Conservation (phyloP, 1,284 basidiomycete genomes). For the Trametes polyzona region DNA sequence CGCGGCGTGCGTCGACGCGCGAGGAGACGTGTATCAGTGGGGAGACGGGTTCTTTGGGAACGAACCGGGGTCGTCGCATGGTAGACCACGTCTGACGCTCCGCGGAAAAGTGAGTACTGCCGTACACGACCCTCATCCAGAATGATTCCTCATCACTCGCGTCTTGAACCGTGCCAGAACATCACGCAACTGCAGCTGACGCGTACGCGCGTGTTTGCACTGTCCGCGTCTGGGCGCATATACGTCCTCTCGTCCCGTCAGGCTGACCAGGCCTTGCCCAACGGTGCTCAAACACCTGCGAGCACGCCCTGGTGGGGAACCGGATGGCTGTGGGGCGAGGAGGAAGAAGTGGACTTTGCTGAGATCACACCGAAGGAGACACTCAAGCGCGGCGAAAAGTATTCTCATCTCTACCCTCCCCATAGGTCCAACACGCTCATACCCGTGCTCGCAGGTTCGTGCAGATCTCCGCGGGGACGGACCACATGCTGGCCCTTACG, state of each 20-base stretch:
- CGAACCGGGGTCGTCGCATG: conserved; percentile 29
- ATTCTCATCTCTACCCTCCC: conserved; percentile 15
- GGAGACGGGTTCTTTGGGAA: conserved; percentile 65
- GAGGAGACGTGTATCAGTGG: conserved; percentile 92
- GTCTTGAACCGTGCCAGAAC: too few species aligned
- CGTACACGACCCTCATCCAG: neutral
- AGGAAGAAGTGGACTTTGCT: conserved; percentile 50
- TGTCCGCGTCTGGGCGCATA: conserved; percentile 74
- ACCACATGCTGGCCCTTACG: conserved; percentile 88
- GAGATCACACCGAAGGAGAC: conserved; percentile 52
- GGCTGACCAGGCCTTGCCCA: conserved; percentile 48
- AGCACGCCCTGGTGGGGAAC: conserved; percentile 57
- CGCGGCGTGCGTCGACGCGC: conserved; percentile 83
- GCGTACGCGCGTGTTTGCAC: conserved; percentile 66
- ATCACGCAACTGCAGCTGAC: conserved; percentile 66
- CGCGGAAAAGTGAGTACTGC: conserved; percentile 66
- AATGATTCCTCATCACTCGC: too few species aligned
- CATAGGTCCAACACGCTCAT: neutral
- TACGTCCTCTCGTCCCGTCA: conserved; percentile 67
- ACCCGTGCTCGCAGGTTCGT: conserved; percentile 55
- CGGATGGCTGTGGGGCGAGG: conserved; percentile 62
- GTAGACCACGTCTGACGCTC: conserved; percentile 55
- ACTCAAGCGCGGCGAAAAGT: conserved; percentile 62
- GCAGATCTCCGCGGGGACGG: conserved; percentile 73
- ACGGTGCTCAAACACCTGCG: conserved; percentile 42